Conservation (phyloP, 495 filamentous ascomycete genomes). For the Hypomontagnella submonticulosa region DNA sequence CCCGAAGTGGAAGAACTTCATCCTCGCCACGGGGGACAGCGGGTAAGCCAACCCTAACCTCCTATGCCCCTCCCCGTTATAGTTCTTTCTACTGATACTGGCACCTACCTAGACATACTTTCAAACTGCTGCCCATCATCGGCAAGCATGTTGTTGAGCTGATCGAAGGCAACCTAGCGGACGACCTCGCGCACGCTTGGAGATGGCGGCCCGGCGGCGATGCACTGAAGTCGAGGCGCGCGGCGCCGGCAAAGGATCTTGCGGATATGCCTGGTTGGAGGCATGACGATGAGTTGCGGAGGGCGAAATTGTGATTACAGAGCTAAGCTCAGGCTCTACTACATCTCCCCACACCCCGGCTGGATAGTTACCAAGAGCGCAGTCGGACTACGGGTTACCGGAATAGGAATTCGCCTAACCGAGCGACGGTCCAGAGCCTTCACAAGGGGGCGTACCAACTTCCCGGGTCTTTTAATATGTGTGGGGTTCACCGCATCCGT, state of each 20-base stretch:
- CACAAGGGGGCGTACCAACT: no score
- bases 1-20: slow-evolving; percentile 44
- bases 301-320: slow-evolving; percentile 1
- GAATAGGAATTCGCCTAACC: no score
- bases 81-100: slow-evolving; percentile 17
- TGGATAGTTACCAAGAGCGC: no score
- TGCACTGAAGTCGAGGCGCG: slow-evolving; percentile 36
- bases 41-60: no score
- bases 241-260: slow-evolving; percentile 40
- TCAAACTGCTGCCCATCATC: slow-evolving; percentile 42
- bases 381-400: no score
- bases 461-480: no score
- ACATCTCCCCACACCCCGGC: no score
- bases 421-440: no score
- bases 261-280: slow-evolving; percentile 46
- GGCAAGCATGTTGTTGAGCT: slow-evolving; percentile 45
- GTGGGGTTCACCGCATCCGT: no score
- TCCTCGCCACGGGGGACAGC: slow-evolving; percentile 45
- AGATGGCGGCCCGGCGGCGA: slow-evolving; percentile 43
- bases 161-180: slow-evolving; percentile 37
- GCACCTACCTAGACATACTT: slow-evolving; percentile 36
- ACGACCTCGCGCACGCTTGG: slow-evolving; percentile 40
- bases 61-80: no score
- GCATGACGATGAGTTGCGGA: slow-evolving; percentile 22
- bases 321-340: not conserved